A percentile compares a stretch with the other conserved stretches of the same genome.
phyloP scores from a whole-genome alignment of 495 filamentous ascomycete genomes.

The Podospora pseudocomata region DNA sequence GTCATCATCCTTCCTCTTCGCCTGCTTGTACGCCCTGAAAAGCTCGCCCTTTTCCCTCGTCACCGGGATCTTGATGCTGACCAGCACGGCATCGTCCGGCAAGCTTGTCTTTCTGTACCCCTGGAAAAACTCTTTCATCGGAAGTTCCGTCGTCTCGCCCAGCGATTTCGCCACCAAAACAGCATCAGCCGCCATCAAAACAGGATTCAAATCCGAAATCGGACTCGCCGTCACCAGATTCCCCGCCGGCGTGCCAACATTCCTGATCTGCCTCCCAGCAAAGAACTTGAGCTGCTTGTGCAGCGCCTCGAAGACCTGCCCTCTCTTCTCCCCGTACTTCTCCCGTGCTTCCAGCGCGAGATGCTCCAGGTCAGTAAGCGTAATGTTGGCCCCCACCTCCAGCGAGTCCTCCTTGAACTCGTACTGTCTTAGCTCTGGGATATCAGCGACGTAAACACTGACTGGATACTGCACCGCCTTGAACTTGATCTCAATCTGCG shows the following conservation, averaged over 20 bases:
- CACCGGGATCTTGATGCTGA: constrained; percentile 77
- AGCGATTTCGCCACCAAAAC: constrained; percentile 73
- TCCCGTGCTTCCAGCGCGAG: constrained; percentile 73
- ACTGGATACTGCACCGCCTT: constrained; percentile 87
- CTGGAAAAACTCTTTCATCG: constrained; percentile 90
- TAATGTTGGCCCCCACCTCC: constrained; percentile 88
- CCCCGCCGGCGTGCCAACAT: constrained; percentile 93
- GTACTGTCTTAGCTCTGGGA: constrained; percentile 78
- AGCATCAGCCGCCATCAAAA: constrained; percentile 84
- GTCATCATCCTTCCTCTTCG: constrained; percentile 94
- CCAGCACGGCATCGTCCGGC: constrained; percentile 76
- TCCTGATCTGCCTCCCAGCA: constrained; percentile 91
- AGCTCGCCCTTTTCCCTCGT: constrained; percentile 64
- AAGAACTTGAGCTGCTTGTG: constrained; percentile 86
- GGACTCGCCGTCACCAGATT: constrained; percentile 94
- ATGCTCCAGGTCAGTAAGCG: constrained; percentile 76
- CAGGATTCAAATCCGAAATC: constrained; percentile 94
- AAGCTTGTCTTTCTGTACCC: constrained; percentile 85
- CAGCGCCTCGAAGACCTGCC: constrained; percentile 71
- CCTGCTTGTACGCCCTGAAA: constrained; percentile 84
- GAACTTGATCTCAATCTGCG: constrained; percentile 98
- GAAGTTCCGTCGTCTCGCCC: constrained; percentile 68
- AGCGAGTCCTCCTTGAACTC: constrained; percentile 73
- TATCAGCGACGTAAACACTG: constrained; percentile 91
- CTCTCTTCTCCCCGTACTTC: constrained; percentile 65